Base-by-base conservation (phyloP, 2,329 filamentous ascomycete species). In the Aureobasidium uvarum region DNA sequence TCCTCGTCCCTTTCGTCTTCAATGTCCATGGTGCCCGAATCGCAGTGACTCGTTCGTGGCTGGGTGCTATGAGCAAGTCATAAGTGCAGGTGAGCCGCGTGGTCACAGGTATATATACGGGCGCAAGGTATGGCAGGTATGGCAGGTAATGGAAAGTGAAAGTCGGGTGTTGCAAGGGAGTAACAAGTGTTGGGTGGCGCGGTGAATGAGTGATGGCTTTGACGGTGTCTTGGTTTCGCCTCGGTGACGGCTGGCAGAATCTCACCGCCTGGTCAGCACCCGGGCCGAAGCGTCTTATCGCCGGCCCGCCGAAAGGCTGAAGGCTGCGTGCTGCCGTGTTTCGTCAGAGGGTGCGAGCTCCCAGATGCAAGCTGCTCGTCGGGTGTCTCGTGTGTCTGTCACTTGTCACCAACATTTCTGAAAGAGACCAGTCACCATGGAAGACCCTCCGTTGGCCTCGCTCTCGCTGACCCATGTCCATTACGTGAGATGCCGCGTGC, bases 391-490 rank as follows among this genome's bases (percentile, higher is more conserved):
- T 20, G 8, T 43, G 6, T 43, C 23, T 7, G 45, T 25, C 20
- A 16, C 25, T 25, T 14, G 43, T 46, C 43, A 50, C 46, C 25
- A 50, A 50, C 46, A 10, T 10, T 18, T 4, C 14, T 31, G 23
- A 6, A 39, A 28, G 13, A 31, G n/a, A 58, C 0, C 38, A 18
- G 54, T 51, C 67, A 72, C 28, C 43, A 82, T 83, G 80, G 79
- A 82, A 51, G 75, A 77, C 31, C 76, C 81, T 28, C 87, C 90
- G 46, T 82, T 98, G 66, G 92, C 93, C 60, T 98, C 94, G 28
- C 85, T 99, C 67, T 96, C 94, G 60, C 81, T 99, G 71, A 98
- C 95, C 13, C 94, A 98, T 80, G 93, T 98, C 71, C 91, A 95
- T 81, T 98, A 98, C 83, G 93, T 96, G 80, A 74, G 86, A 23